Base-by-base conservation (phyloP, 225 moss, liverwort and hornwort species). In the Takakia lepidozioides region DNA sequence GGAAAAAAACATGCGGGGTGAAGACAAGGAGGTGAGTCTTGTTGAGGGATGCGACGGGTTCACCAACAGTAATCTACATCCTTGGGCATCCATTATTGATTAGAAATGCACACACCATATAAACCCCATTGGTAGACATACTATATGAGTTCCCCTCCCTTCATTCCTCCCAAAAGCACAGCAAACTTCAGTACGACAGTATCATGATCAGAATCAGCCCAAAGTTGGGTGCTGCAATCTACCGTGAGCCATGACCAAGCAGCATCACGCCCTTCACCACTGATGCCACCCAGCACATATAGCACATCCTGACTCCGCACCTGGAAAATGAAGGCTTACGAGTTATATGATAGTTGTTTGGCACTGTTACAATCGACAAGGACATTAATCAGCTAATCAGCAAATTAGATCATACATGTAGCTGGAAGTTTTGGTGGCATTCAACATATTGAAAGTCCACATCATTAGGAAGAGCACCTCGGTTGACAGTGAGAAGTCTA, bases 201-300 rank as follows among this genome's bases (percentile, higher is more conserved):
- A 14, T 10, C 17, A 14, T 38, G 3, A 5, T 38, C 38, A 38
- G 35, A 36, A 17, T 38, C 13, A 14, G 14, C 15, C 38, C 14
- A 38, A 14, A 38, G 3, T 38, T 38, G 17, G 15, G 37, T 42
- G 47, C 30, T 46, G 38, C 23, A 63, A 39, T 54, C 19, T 77
- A 77, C 84, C 81, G 67, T 81, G 29, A 85, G 60, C 84, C 84
- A 85, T 43, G 54, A 47, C 84, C 84, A 85, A 57, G 81, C 63
- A 44, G 77, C 77, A 54, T 85, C 84, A 56, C 84, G 84, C 43
- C 84, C 80, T 71, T 85, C 84, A 43, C 73, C 67, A 55, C 81
- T 71, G 19, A 85, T 74, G 49, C 81, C 84, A 56, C 69, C 70
- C 29, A 85, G 51, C 11, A 85, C 76, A 76, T 76, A 85, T 50